Conservation (phyloP, 345 rosid genomes). For the Euphorbia pulcherrima region DNA sequence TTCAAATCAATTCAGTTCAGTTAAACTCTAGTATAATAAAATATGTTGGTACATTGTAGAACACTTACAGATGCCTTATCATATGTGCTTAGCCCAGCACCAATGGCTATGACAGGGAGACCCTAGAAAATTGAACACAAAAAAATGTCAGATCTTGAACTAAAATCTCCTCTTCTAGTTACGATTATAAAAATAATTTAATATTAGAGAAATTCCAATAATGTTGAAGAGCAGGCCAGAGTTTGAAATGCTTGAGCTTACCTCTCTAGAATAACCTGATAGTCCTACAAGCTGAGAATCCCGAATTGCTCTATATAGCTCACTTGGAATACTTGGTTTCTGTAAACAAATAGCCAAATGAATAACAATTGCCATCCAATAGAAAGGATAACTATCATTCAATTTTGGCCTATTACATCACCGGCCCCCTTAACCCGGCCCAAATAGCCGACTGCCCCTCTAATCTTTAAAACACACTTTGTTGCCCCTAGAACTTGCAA, state of each 20-base stretch:
- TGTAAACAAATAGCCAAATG: constrained; percentile 13
- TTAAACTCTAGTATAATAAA: not conserved
- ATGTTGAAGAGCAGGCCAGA: constrained; percentile 6
- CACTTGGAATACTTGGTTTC: constrained; percentile 42
- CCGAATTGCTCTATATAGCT: constrained; percentile 28
- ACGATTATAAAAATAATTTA: not conserved
- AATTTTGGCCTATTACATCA: too few species aligned
- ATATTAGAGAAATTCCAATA: not conserved
- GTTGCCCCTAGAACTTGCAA: too few species aligned
- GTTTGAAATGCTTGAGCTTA: constrained; percentile 3
- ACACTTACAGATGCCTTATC: constrained; percentile 92
- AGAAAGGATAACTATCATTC: constrained; percentile 6
- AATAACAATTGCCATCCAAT: not conserved
- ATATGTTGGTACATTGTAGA: not conserved
- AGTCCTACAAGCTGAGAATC: constrained; percentile 32
- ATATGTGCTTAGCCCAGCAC: constrained; percentile 78
- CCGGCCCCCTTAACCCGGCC: too few species aligned
- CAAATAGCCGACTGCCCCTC: too few species aligned
- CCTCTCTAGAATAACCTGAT: constrained; percentile 30
- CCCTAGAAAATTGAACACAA: constrained; percentile 46
- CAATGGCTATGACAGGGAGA: constrained; percentile 74
- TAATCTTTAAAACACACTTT: too few species aligned
- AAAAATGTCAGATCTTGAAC: not conserved
- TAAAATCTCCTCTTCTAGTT: not conserved
- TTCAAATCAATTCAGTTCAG: not conserved